These are phyloP conservation scores for Lipomyces chichibuensis DNA, from an alignment of 805 yeast species.

Conservation along the genomic window DNA sequence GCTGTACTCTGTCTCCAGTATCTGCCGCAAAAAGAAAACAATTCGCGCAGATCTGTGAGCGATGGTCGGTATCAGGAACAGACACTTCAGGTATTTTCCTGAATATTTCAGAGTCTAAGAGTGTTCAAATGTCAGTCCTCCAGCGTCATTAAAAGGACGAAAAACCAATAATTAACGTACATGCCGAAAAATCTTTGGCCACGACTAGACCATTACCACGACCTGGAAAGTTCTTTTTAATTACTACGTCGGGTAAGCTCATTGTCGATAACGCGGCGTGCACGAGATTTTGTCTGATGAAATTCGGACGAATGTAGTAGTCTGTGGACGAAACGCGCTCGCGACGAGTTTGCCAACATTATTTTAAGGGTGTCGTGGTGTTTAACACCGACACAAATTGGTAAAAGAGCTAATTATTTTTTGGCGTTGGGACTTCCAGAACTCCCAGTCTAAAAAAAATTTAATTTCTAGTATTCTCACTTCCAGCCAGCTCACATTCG, in stretches of 20 bases:
- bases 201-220: constrained; percentile 18
- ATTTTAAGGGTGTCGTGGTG: no score
- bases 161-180: constrained; percentile 1
- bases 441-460: constrained; percentile 11
- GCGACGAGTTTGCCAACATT: no score
- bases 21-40: constrained; percentile 8
- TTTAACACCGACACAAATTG: no score
- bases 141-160: not conserved
- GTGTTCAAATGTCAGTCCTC: not conserved
- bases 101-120: not conserved
- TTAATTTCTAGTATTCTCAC: not conserved
- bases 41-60: constrained; percentile 15
- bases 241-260: not conserved
- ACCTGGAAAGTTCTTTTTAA: not conserved
- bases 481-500: not conserved
- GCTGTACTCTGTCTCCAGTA: constrained; percentile 5
- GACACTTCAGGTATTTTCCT: constrained; percentile 3
- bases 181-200: not conserved
- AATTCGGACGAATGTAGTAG: no score
- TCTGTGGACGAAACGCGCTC: no score
- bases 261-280: not conserved
- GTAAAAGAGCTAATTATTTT: no score
- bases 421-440: not conserved
- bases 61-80: constrained; percentile 10
- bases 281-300: no score